Conservation (phyloP, 176 grass and related monocot species). For the Oryza meyeriana region DNA sequence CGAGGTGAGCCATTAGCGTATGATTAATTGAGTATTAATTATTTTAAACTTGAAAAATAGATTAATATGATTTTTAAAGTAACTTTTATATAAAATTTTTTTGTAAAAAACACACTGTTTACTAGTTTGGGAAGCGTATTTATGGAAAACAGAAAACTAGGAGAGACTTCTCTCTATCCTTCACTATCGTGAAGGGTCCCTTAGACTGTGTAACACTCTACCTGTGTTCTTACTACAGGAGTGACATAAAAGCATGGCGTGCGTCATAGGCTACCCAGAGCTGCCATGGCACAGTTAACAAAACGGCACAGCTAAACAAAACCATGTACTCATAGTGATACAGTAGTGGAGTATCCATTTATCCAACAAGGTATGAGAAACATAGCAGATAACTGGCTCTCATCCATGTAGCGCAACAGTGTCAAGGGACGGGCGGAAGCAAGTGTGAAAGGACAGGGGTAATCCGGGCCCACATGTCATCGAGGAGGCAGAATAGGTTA, state of each 20-base stretch:
- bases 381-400: not conserved
- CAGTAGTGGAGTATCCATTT: not conserved
- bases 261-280: not conserved
- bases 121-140: too few relatives aligned
- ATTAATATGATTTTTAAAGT: too few relatives aligned
- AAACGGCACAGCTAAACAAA: not conserved
- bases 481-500: not conserved
- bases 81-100: too few relatives aligned
- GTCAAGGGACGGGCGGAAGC: not conserved
- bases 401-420: not conserved
- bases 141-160: too few relatives aligned
- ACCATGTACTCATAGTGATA: not conserved
- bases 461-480: not conserved
- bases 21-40: too few relatives aligned
- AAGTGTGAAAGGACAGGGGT: not conserved
- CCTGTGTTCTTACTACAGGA: not conserved
- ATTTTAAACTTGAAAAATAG: too few relatives aligned
- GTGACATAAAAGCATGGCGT: not conserved
- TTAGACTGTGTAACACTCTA: not conserved
- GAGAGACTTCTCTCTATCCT: too few relatives aligned
- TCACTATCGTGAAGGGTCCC: too few relatives aligned
- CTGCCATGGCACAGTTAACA: not conserved
- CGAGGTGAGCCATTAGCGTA: too few relatives aligned
- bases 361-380: not conserved
- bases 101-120: too few relatives aligned